Percentiles rank a stretch among this genome's conserved stretches.
These are phyloP conservation scores for Kalmusia sp. DNA, from an alignment of 2,329 filamentous ascomycete species.

Conservation along the genomic window DNA sequence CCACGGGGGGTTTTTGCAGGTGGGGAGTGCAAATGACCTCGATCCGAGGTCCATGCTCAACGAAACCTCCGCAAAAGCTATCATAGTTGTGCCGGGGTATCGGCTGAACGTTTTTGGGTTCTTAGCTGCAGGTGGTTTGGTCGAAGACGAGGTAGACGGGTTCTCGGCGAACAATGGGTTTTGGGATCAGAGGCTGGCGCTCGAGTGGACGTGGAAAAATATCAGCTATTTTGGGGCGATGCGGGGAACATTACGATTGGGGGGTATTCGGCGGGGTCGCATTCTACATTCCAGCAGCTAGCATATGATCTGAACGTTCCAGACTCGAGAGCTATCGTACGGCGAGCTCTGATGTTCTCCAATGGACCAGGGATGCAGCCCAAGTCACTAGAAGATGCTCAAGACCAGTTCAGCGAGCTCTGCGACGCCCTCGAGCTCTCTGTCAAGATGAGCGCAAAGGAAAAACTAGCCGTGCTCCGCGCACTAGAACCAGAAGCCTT, in stretches of 20 bases:
- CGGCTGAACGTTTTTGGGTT: constrained; percentile 65
- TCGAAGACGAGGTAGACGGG: constrained; percentile 41
- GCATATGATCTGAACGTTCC: constrained; percentile 62
- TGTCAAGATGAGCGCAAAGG: constrained; percentile 40
- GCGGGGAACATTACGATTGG: constrained; percentile 59
- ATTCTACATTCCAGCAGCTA: constrained; percentile 64
- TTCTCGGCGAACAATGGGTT: constrained; percentile 60
- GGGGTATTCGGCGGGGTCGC: constrained; percentile 64
- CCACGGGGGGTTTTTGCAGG: constrained; percentile 65
- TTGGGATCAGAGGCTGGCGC: constrained; percentile 63
- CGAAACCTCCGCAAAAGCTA: constrained; percentile 54
- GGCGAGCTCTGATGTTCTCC: constrained; percentile 60
- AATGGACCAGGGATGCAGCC: constrained; percentile 63
- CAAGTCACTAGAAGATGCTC: constrained; percentile 54
- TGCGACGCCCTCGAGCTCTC: constrained; percentile 55
- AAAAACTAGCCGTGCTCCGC: constrained; percentile 58
- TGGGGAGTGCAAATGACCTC: constrained; percentile 58
- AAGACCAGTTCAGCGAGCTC: constrained; percentile 61
- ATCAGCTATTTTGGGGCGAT: constrained; percentile 61
- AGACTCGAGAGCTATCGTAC: constrained; percentile 55
- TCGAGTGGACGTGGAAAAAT: constrained; percentile 63
- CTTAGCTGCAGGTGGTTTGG: constrained; percentile 57
- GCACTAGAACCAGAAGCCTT: constrained; percentile 47
- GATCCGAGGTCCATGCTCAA: constrained; percentile 55
- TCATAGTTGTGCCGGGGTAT: constrained; percentile 64